Evolutionary conservation across 148 eudicot species (phyloP).

Genomic region (Persicaria tinctoria): DNA sequence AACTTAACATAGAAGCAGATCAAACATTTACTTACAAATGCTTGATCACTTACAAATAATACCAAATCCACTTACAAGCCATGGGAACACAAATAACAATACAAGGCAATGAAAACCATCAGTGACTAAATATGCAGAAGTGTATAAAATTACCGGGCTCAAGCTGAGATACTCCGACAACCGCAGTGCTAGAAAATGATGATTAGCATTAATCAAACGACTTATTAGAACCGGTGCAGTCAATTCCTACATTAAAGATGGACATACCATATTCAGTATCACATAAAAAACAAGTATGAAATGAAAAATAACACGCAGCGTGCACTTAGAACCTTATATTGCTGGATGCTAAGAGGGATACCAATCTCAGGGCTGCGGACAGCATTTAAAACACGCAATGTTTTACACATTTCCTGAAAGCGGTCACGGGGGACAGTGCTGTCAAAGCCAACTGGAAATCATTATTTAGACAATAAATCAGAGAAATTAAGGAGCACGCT

Average conservation of each 20-base stretch:
- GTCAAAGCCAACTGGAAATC: slow-evolving; percentile 98
- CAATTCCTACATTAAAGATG: slow-evolving; percentile 49
- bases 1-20: not conserved
- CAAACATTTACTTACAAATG: not conserved
- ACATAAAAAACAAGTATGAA: not conserved
- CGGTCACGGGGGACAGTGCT: slow-evolving; percentile 95
- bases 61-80: not conserved
- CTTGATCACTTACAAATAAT: not conserved
- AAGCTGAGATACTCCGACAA: slow-evolving; percentile 80
- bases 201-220: slow-evolving; percentile 84
- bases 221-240: slow-evolving; percentile 86
- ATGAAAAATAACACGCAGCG: not conserved
- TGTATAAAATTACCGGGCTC: slow-evolving; percentile 52
- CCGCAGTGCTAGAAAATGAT: slow-evolving; percentile 74
- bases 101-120: not conserved
- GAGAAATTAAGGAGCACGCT: slow-evolving; percentile 21
- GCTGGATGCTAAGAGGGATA: slow-evolving; percentile 89
- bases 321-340: slow-evolving; percentile 66
- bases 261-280: not conserved
- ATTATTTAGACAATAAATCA: slow-evolving; percentile 55
- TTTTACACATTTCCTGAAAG: slow-evolving; percentile 90
- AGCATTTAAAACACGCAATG: slow-evolving; percentile 86
- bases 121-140: not conserved
- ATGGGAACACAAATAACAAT: not conserved
- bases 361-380: slow-evolving; percentile 82